Conservation (phyloP, 495 filamentous ascomycete genomes). For the Trypethelium eluteriae region DNA sequence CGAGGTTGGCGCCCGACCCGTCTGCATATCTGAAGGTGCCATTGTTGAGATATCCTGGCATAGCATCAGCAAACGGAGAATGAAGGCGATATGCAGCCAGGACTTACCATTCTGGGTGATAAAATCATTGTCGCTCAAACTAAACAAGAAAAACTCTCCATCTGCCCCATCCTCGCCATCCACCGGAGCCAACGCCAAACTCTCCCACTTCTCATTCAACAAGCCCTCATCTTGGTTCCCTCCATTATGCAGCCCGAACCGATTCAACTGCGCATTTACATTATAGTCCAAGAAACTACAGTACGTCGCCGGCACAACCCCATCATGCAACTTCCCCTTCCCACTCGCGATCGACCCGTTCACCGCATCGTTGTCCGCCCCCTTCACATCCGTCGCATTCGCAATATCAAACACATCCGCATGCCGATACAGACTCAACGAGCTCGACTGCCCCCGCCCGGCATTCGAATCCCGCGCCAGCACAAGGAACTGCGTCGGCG, state of each 20-base stretch:
- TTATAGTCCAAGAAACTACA: slow-evolving; percentile 71
- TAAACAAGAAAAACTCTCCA: slow-evolving; percentile 63
- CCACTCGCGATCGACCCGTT: slow-evolving; percentile 46
- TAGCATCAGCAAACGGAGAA: background rate
- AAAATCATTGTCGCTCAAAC: slow-evolving; percentile 55
- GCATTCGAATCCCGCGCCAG: slow-evolving; percentile 58
- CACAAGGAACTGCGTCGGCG: slow-evolving; percentile 58
- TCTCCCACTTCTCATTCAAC: slow-evolving; percentile 81
- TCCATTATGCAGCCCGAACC: slow-evolving; percentile 65
- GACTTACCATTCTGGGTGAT: slow-evolving; percentile 51
- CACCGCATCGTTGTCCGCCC: slow-evolving; percentile 43
- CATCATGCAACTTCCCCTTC: slow-evolving; percentile 48
- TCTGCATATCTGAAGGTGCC: slow-evolving; percentile 57
- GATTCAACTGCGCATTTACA: slow-evolving; percentile 55
- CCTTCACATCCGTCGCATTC: slow-evolving; percentile 60
- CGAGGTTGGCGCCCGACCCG: slow-evolving; percentile 53
- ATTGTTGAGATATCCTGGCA: slow-evolving; percentile 52
- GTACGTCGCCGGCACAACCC: slow-evolving; percentile 55
- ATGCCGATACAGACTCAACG: slow-evolving; percentile 59
- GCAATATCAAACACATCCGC: slow-evolving; percentile 64
- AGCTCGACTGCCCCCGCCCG: slow-evolving; percentile 50
- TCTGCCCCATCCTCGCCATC: slow-evolving; percentile 35
- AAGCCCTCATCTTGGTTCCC: slow-evolving; percentile 47
- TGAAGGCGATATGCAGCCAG: background rate
- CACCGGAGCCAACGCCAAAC: slow-evolving; percentile 57